Base-by-base conservation (phyloP, 1,284 basidiomycete genomes). In the Peniophora sp. region DNA sequence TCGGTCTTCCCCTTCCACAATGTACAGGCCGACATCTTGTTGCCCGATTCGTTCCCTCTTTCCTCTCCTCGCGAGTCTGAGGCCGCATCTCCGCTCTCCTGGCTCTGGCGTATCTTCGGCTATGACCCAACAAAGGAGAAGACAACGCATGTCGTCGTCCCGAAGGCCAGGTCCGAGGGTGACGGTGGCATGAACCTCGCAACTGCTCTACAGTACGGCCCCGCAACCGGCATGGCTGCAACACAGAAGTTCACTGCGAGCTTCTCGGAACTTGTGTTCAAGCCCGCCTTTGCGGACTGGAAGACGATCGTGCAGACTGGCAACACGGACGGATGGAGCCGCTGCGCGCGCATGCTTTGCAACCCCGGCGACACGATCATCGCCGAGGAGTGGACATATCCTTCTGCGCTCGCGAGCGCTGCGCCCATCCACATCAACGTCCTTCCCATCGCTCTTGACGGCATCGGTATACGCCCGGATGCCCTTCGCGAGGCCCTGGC, bases 281-380 rank as follows among this genome's bases (percentile, higher is more conserved):
- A 77, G 53, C 90, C 89, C 0, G 85, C 69, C 0, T 89, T 87
- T 62, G 61, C 67, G n/a, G 78, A 91, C 62, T 89, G 74, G 64
- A 69, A 75, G 8, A 79, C 76, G 2, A 62, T 90, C 17, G 62
- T 86, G 9, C 79, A 87, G 56, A 76, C 77, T 11, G 89, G 89
- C 16, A 88, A 89, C 54, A 93, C 90, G 0, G 90, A 91, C 61
- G 89, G 79, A 35, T 89, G 81, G 81, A 58, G 64, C 48, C 79
- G 80, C 56, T 67, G 69, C 12, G 66, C 78, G 2, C 64, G 65
- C 43, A 79, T 79, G 5, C 67, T 93, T 12, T 80, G 81, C 61
- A 86, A 92, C 59, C 75, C 75, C 1, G 89, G 88, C 8, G 89
- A 93, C 57, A 75, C 77, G 8, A 71, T 91, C 45, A 63, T 93